phyloP scores from a whole-genome alignment of 2,329 filamentous ascomycete species.

The Thielaviopsis musarum region DNA sequence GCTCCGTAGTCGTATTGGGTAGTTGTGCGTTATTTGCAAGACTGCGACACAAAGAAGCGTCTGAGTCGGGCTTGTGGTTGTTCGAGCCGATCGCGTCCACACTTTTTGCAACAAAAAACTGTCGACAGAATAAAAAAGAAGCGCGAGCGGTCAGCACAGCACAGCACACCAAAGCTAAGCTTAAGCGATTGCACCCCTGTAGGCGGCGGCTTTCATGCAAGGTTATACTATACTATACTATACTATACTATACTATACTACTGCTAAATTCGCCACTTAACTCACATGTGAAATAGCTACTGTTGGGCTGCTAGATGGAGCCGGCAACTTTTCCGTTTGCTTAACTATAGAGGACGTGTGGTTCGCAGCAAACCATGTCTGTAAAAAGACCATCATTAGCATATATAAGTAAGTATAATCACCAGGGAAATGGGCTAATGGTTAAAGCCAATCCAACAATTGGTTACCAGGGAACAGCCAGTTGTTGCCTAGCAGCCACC shows the following conservation, averaged over 20 bases:
- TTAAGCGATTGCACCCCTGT: neutral
- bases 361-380: no score
- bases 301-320: neutral
- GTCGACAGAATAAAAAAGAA: neutral
- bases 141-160: neutral
- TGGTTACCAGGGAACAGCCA: neutral
- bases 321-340: neutral
- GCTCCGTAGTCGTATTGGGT: neutral
- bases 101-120: neutral
- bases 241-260: no score
- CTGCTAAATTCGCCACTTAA: neutral
- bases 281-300: neutral
- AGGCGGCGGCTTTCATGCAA: neutral
- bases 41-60: neutral
- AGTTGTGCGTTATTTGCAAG: neutral
- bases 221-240: no score
- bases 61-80: neutral
- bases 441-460: neutral
- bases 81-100: neutral
- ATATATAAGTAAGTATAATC: no score
- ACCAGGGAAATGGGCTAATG: no score
- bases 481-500: neutral
- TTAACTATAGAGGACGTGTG: neutral
- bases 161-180: neutral
- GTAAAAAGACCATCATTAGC: no score